A percentile compares a stretch with the other conserved stretches of the same genome.
Evolutionary conservation across 176 grass and related monocot species (phyloP).

Genomic region (Aegilops longissima): DNA sequence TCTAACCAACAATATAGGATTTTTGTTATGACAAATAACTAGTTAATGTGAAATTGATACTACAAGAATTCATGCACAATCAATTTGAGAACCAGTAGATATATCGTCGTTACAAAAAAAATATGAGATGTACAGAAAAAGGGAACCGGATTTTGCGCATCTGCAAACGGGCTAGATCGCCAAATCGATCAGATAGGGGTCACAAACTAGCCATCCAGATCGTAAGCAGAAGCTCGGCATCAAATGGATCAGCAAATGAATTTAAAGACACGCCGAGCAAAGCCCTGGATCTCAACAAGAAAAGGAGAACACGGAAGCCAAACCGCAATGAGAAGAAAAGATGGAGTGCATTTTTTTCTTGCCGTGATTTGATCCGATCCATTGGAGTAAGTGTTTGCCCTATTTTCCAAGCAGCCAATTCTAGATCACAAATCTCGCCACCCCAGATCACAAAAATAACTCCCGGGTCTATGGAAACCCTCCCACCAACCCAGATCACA

Average conservation of each 20-base stretch:
- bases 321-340: neutral
- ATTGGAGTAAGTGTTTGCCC: neutral
- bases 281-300: constrained; percentile 19
- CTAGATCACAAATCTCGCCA: constrained; percentile 30
- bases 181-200: neutral
- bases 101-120: neutral
- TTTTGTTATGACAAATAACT: neutral
- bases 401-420: neutral
- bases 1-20: neutral
- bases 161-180: constrained; percentile 1
- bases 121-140: neutral
- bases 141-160: neutral
- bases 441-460: constrained; percentile 8
- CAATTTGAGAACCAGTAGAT: neutral
- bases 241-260: neutral
- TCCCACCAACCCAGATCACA: constrained; percentile 11
- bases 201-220: constrained; percentile 17
- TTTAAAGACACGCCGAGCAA: neutral
- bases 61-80: neutral
- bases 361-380: constrained; percentile 21
- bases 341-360: neutral
- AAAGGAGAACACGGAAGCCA: neutral
- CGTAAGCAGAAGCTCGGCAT: neutral
- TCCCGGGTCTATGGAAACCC: neutral
- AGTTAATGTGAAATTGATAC: neutral